phyloP scores from a whole-genome alignment of 352 stramenopile genomes.

The Globisporangium carolinianum region DNA sequence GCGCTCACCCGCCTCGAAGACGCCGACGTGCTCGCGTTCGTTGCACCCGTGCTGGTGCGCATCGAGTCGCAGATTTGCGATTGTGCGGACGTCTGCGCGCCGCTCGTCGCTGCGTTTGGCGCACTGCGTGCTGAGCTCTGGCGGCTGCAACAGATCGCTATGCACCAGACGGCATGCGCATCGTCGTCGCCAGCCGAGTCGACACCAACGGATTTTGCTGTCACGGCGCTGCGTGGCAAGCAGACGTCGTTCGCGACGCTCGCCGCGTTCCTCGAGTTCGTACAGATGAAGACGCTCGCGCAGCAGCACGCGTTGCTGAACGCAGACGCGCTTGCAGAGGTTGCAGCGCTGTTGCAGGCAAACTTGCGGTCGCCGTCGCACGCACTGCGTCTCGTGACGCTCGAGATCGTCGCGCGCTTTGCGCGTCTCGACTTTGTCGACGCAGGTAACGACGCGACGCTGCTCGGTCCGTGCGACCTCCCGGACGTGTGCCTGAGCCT shows the following conservation, averaged over 20 bases:
- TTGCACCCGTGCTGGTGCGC: conserved; percentile 27
- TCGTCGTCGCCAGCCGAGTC: background rate
- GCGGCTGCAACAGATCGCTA: conserved; percentile 58
- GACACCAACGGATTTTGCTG: conserved; percentile 16
- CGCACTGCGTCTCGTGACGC: conserved; percentile 52
- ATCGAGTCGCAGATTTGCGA: conserved; percentile 21
- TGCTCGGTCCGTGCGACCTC: conserved; percentile 61
- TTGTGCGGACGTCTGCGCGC: background rate
- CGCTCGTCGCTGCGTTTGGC: conserved; percentile 9
- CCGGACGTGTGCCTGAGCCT: conserved; percentile 59
- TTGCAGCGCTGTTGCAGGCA: conserved; percentile 31
- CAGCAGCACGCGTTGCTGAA: conserved; percentile 42
- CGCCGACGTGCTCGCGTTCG: conserved; percentile 34
- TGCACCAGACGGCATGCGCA: conserved; percentile 17
- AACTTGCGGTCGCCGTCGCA: conserved; percentile 69
- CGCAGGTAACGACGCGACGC: conserved; percentile 17
- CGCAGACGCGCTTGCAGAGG: conserved; percentile 20
- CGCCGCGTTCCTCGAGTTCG: conserved; percentile 45
- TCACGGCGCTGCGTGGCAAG: conserved; percentile 30
- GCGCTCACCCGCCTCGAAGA: conserved; percentile 37
- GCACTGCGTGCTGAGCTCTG: conserved; percentile 55
- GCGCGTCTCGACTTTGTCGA: conserved; percentile 51
- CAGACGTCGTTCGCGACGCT: conserved; percentile 52
- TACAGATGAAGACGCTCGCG: conserved; percentile 50
- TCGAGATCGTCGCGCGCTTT: conserved; percentile 58